Base-by-base conservation (phyloP, 2,329 filamentous ascomycete species). In the Leptographium procerum region DNA sequence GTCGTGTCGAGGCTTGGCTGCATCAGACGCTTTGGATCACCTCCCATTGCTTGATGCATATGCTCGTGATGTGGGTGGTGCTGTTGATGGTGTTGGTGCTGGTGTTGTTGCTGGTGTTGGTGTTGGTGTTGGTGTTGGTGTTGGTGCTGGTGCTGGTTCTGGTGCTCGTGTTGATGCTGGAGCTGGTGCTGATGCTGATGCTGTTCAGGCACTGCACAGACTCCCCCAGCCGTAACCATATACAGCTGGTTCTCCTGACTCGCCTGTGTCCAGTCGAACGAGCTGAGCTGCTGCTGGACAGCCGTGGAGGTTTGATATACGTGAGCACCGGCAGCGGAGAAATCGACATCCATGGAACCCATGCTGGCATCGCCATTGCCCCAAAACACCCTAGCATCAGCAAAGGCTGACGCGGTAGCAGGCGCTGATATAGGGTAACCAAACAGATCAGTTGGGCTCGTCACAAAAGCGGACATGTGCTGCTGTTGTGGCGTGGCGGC, bases 341-440 rank as follows among this genome's bases (percentile, higher is more conserved):
- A 85, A 64, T 85, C 82, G 57, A 86, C 69, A 59, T 84, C 81
- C 79, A 86, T 83, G 28, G 72, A 75, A 47, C 67, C 69, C 75
- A 84, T 79, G 60, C 33, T 50, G 4, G 57, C 24, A 56, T 79
- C 75, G 4, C 76, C 71, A 2, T 48, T 58, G 60, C 78, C 75
- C 83, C 83, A 86, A 62, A 84, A 85, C 43, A 68, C 63, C 54
- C 73, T 72, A 13, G 72, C 68, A 56, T 74, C 71, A 9, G 67
- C 66, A 62, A 75, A 79, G 3, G 72, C 69, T 1, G 78, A 73
- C 4, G 74, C 74, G 2, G 75, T 74, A 34, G 75, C 75, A 24
- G 81, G 77, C 3, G 79, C 80, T n/a, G 82, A 81, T 69, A 85
- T 73, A 31, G 82, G 79, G 65, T 82, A 84, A 29, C 73, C 74